Evolutionary conservation across 129 eudicot species (phyloP), one percentile per base, ranked within the genome.

Genomic region (Artemisia annua): DNA sequence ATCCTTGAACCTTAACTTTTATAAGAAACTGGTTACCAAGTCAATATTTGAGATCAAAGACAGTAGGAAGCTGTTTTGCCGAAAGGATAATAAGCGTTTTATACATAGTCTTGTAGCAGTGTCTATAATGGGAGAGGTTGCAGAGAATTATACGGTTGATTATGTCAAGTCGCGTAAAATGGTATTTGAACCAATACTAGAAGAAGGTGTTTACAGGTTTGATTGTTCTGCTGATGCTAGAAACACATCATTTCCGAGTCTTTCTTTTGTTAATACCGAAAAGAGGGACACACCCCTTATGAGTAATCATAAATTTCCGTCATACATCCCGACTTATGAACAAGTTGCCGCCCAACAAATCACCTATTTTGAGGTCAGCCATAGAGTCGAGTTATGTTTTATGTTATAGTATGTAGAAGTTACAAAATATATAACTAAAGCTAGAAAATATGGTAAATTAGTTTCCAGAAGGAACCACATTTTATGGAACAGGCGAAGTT

Each of bases 401-500:
- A 54, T 24, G 46, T 24, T 56, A 63, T 2, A 51, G 16, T 67
- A 19, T 75, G 43, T 16, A 6, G 44, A 35, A 4, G 44, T 8
- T 1, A 26, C 2, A 28, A 7, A 75, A 39, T 65, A 50, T 69
- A 49, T 71, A n/a, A 39, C 8, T 82, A 57, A 66, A 58, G 51
- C 12, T 62, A 30, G 19, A 26, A 6, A 64, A 59, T 67, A 55
- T 69, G 50, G 14, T 64, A 35, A 35, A 35, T 63, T 73, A 94
- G 99, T 79, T 94, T 80, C 99, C 99, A 26, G 60, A 72, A 24
- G 96, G 95, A 69, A 94, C 99, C 75, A 79, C 96, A 9, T 88
- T 94, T 66, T 94, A 94, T 73, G 99, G 99, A 79, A 94, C 99
- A 22, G 99, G 99, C 72, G 99, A 90, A 85, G 99, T 86, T 73